Percentiles rank a stretch among this genome's conserved stretches.
Conservation (phyloP, 2,329 filamentous ascomycete genomes). For the Knoxdaviesia capensis region DNA sequence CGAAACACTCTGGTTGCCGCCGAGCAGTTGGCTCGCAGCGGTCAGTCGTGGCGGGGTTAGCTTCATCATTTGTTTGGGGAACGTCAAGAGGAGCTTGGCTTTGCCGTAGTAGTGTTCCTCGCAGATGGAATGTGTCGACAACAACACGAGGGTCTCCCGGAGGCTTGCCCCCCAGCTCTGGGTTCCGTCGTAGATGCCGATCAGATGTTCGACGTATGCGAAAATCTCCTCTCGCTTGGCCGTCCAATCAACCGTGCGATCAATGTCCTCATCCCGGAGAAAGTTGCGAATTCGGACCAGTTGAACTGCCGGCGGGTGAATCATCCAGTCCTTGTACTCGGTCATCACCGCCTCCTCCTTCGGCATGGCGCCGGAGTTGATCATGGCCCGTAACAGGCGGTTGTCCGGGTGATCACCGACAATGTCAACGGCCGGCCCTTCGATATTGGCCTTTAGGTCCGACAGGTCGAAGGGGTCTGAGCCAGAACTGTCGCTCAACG, state of each 20-base stretch:
- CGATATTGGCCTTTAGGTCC: too few relatives aligned
- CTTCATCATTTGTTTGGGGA: constrained; percentile 2
- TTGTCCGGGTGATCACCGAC: too few relatives aligned
- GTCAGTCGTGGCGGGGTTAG: too few relatives aligned
- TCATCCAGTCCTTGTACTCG: constrained; percentile 14
- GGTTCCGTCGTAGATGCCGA: constrained; percentile 5
- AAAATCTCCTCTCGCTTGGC: constrained; percentile 15
- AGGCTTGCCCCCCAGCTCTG: constrained; percentile 12
- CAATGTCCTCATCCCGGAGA: constrained; percentile 25
- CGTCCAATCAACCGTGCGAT: constrained; percentile 19
- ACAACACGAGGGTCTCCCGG: constrained; percentile 13
- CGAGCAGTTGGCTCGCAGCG: too few relatives aligned
- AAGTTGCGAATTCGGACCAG: constrained; percentile 19
- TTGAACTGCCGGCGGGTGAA: constrained; percentile 13
- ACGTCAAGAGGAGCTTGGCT: constrained; percentile 9
- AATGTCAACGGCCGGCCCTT: too few relatives aligned
- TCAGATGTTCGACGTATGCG: constrained; percentile 18
- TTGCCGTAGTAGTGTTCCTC: constrained; percentile 15
- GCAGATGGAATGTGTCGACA: constrained; percentile 14
- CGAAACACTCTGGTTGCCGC: too few relatives aligned
- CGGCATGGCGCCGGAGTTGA: too few relatives aligned
- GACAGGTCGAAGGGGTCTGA: too few relatives aligned
- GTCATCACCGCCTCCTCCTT: too few relatives aligned
- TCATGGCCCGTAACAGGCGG: too few relatives aligned
- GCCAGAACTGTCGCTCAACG: too few relatives aligned